These are phyloP conservation scores for Septoria petroselini DNA, from an alignment of 2,329 filamentous ascomycete genomes.

Conservation along the genomic window DNA sequence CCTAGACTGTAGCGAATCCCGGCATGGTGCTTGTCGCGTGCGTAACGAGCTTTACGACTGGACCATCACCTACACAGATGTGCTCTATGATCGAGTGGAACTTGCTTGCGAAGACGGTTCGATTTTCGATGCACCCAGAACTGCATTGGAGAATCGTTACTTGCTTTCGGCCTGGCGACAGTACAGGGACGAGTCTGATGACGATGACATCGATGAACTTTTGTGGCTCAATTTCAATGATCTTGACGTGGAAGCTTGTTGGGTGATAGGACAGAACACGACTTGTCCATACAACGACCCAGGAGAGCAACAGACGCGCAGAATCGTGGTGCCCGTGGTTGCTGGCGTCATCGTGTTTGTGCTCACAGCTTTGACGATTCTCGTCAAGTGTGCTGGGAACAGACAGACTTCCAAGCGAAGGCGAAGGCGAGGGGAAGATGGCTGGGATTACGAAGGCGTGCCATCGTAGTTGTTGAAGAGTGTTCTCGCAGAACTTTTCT, in stretches of 20 bases:
- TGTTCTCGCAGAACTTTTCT: too few species aligned
- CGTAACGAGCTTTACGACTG: constrained; percentile 56
- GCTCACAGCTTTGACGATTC: constrained; percentile 58
- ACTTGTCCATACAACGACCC: constrained; percentile 56
- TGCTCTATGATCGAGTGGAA: constrained; percentile 42
- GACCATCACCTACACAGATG: constrained; percentile 47
- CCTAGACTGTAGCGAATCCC: constrained; percentile 52
- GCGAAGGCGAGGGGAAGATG: constrained; percentile 45
- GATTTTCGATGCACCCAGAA: constrained; percentile 58
- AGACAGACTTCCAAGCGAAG: constrained; percentile 52
- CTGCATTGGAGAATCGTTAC: constrained; percentile 62
- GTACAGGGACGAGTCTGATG: constrained; percentile 10
- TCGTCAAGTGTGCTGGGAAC: constrained; percentile 64
- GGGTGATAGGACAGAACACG: constrained; percentile 56
- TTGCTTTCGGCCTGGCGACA: constrained; percentile 42
- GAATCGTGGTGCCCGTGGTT: constrained; percentile 60
- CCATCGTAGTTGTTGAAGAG: constrained; percentile 40
- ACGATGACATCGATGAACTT: constrained; percentile 32
- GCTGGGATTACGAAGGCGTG: constrained; percentile 68
- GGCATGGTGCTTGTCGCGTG: constrained; percentile 57
- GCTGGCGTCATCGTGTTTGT: constrained; percentile 62
- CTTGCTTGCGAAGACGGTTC: constrained; percentile 49
- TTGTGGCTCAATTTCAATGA: constrained; percentile 63
- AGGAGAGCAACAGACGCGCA: constrained; percentile 41
- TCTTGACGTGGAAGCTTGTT: constrained; percentile 56